phyloP scores from a whole-genome alignment of 2,329 filamentous ascomycete species.

The Gnomoniopsis smithogilvyi region DNA sequence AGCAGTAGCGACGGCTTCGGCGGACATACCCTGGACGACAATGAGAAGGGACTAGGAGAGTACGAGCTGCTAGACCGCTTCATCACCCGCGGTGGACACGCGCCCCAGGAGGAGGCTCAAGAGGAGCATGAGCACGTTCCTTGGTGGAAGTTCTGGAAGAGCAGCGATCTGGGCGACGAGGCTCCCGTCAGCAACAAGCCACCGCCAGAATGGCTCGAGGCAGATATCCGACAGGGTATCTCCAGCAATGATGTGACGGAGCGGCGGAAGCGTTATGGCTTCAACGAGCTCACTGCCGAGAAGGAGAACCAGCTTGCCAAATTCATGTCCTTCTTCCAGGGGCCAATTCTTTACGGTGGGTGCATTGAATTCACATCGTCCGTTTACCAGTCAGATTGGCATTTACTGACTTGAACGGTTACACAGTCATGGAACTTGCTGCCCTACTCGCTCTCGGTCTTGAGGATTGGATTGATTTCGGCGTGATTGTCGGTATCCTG shows the following conservation, averaged over 20 bases:
- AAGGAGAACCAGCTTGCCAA: conserved; percentile 70
- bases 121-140: conserved; percentile 38
- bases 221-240: conserved; percentile 62
- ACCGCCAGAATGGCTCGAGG: conserved; percentile 64
- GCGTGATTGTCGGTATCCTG: conserved; percentile 72
- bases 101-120: conserved; percentile 19
- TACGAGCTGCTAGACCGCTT: conserved; percentile 31
- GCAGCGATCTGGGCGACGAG: conserved; percentile 29
- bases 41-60: conserved; percentile 25
- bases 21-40: background rate
- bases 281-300: conserved; percentile 66
- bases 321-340: conserved; percentile 69
- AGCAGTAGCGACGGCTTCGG: background rate
- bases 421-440: conserved; percentile 68
- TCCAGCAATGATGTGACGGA: conserved; percentile 51
- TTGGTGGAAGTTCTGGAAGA: conserved; percentile 58
- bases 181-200: conserved; percentile 38
- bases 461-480: conserved; percentile 69
- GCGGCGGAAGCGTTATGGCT: conserved; percentile 63
- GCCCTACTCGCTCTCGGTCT: conserved; percentile 69
- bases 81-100: conserved; percentile 27
- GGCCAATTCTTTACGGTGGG: conserved; percentile 52
- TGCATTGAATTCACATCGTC: conserved; percentile 24
- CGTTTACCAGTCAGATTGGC: background rate
- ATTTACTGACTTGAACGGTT: background rate